A percentile compares a stretch with the other conserved stretches of the same genome.
phyloP scores from a whole-genome alignment of 2,329 filamentous ascomycete species.

The Rutstroemia sp. region DNA sequence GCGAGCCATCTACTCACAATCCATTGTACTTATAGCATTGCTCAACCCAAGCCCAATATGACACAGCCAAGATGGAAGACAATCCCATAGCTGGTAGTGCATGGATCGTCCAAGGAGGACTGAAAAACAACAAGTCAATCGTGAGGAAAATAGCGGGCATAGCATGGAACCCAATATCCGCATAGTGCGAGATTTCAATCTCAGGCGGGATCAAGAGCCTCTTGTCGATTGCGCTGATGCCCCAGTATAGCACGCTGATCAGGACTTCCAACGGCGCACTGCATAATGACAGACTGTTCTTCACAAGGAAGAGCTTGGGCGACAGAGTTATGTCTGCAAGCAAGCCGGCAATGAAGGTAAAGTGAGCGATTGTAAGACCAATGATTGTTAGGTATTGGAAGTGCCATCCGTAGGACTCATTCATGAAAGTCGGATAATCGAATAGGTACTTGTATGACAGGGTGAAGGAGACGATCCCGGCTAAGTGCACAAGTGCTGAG shows the following conservation, averaged over 20 bases:
- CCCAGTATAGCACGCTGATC: constrained; percentile 68
- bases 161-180: constrained; percentile 59
- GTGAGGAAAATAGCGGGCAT: constrained; percentile 58
- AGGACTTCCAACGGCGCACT: constrained; percentile 64
- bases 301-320: constrained; percentile 51
- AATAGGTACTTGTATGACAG: constrained; percentile 46
- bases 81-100: constrained; percentile 51
- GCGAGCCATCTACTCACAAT: constrained; percentile 38
- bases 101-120: constrained; percentile 64
- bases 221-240: constrained; percentile 50
- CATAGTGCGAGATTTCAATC: constrained; percentile 45
- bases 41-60: constrained; percentile 74
- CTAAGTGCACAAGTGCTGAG: constrained; percentile 55
- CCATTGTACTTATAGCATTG: constrained; percentile 62
- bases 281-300: constrained; percentile 60
- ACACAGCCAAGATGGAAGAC: constrained; percentile 51
- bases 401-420: constrained; percentile 49
- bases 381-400: constrained; percentile 62
- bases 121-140: constrained; percentile 60
- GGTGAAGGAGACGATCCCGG: constrained; percentile 45
- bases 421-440: constrained; percentile 44
- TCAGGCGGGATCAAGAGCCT: constrained; percentile 45
- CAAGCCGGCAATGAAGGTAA: constrained; percentile 54
- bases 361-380: constrained; percentile 52
- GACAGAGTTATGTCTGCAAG: constrained; percentile 57